phyloP scores from a whole-genome alignment of 2,329 filamentous ascomycete species.

The Hypocreales sp. region DNA sequence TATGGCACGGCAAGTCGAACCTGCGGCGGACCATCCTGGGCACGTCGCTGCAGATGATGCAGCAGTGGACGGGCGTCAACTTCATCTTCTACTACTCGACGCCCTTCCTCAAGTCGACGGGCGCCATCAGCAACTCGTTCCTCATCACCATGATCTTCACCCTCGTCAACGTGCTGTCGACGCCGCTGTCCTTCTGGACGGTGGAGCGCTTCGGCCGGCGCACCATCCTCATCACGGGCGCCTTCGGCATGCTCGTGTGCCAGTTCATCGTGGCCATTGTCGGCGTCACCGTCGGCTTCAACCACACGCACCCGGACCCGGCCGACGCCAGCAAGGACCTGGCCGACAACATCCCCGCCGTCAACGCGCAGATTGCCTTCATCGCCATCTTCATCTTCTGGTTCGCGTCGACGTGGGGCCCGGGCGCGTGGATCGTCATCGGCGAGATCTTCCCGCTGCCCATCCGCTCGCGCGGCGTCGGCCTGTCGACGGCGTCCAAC shows the following conservation, averaged over 20 bases:
- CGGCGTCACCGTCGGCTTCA: constrained; percentile 45
- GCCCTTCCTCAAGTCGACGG: constrained; percentile 66
- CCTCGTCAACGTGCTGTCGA: constrained; percentile 75
- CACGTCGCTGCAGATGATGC: constrained; percentile 66
- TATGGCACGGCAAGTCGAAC: constrained; percentile 48
- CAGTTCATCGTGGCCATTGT: constrained; percentile 77
- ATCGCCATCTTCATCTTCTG: constrained; percentile 89
- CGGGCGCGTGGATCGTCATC: constrained; percentile 66
- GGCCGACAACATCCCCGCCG: constrained; percentile 39
- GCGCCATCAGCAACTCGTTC: constrained; percentile 64
- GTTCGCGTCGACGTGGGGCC: constrained; percentile 82
- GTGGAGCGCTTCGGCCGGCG: constrained; percentile 74
- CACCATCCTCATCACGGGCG: constrained; percentile 63
- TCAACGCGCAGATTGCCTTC: constrained; percentile 65
- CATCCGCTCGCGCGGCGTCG: constrained; percentile 78
- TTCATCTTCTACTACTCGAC: constrained; percentile 86
- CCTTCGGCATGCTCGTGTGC: constrained; percentile 68
- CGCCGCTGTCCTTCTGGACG: constrained; percentile 74
- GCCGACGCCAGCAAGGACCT: constrained; percentile 20
- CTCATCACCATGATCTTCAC: constrained; percentile 75
- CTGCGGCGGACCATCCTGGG: constrained; percentile 56
- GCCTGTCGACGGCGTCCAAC: constrained; percentile 75
- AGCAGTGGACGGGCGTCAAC: constrained; percentile 75
- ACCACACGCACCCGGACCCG: constrained; percentile 30
- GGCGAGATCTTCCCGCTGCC: constrained; percentile 84